A percentile compares a stretch with the other conserved stretches of the same genome.
Evolutionary conservation across 768 basidiomycete genomes (phyloP).

Genomic region (Boletus sp.): DNA sequence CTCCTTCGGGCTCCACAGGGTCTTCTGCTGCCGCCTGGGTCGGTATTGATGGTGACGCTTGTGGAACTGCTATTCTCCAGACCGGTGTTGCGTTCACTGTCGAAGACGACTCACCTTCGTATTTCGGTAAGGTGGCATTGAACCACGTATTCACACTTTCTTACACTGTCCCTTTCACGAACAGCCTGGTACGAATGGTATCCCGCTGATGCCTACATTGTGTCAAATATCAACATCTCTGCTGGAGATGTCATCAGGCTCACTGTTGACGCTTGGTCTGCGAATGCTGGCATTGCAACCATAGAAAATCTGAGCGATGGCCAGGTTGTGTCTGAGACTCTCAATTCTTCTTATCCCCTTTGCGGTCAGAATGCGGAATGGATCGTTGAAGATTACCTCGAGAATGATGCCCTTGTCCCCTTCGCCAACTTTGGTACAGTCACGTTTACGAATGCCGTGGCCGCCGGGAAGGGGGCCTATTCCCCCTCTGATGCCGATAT

Average conservation of each 20-base stretch:
- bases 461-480: neutral
- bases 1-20: neutral
- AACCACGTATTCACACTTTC: neutral
- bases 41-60: slow-evolving; percentile 5
- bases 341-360: neutral
- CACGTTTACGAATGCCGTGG: neutral
- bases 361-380: slow-evolving; percentile 6
- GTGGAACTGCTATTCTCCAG: neutral
- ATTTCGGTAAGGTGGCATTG: neutral
- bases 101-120: neutral
- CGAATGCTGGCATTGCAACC: neutral
- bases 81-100: neutral
- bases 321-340: accelerated
- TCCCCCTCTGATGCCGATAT: neutral
- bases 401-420: neutral
- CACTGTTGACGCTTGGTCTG: neutral
- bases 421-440: slow-evolving; percentile 6
- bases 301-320: neutral
- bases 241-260: slow-evolving; percentile 5
- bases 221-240: neutral
- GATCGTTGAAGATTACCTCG: neutral
- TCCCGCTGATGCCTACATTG: neutral
- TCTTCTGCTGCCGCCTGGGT: neutral
- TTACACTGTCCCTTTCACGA: neutral
- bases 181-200: slow-evolving; percentile 14